Base-by-base conservation (phyloP, 2,329 filamentous ascomycete genomes). In the Ploettnerulaceae sp. region DNA sequence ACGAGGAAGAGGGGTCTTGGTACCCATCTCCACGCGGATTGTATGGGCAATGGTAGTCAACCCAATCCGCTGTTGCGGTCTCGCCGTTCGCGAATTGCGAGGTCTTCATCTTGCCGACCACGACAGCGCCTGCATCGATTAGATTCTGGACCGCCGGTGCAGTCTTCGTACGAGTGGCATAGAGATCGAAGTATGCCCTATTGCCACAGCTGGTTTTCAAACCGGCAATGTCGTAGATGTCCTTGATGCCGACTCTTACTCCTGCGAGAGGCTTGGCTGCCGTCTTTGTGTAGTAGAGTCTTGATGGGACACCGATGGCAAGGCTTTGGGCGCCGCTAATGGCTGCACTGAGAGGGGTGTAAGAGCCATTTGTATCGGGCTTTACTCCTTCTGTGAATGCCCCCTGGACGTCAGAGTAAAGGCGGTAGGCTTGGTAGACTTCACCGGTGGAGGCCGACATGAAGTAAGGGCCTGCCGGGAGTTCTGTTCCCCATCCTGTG, bases 201-300 rank as follows among this genome's bases (percentile, higher is more conserved):
- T 79, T 82, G 0, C 80, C 81, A 24, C 75, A 68, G 1, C 70
- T 70, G 0, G 76, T 81, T 9, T 70, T 69, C 0, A 81, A 61
- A 1, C 81, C 81, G 17, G 71, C 69, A 29, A 83, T 62, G 51
- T 80, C 69, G 56, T 72, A 79, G 36, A 82, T 77, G 53, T 84
- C 81, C 60, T 84, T 85, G 45, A 84, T 69, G 0, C 72, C 79
- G 0, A 84, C 61, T 14, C 81, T 71, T 3, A 81, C 71, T 14
- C 81, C 80, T 4, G 77, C 74, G 0, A 84, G 67, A 1, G 79
- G 79, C 56, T 77, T 72, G n/a, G 70, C 66, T 0, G 62, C 56
- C 0, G 73, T 76, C 35, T 69, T 72, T 2, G 69, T 73, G 62
- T 69, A 79, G 64, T 82, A 82, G 0, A 83, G 65, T 7, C 80